phyloP scores from a whole-genome alignment of 73 alveolate species.

The Vitrella brassicaformis region DNA sequence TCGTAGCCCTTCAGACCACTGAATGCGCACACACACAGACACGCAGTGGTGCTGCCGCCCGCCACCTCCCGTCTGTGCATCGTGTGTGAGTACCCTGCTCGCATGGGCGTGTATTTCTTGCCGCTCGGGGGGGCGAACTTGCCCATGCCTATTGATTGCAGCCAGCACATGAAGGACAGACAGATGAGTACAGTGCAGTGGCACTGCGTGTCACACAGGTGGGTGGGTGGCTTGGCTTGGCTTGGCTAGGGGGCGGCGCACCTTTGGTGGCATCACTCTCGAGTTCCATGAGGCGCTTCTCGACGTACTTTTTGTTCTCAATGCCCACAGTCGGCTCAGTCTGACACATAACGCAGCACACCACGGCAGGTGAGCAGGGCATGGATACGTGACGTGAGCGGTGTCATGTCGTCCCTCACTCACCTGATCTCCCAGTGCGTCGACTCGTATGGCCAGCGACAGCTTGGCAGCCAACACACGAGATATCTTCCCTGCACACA shows the following conservation, averaged over 20 bases:
- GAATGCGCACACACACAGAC: too few relatives aligned
- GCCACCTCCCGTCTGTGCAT: too few relatives aligned
- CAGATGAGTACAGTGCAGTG: neutral
- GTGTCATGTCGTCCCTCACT: neutral
- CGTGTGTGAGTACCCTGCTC: too few relatives aligned
- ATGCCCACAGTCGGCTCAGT: neutral
- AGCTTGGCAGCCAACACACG: slow-evolving; percentile 98
- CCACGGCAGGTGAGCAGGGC: neutral
- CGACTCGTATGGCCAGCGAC: slow-evolving; percentile 94
- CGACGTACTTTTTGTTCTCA: slow-evolving; percentile 30
- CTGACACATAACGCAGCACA: neutral
- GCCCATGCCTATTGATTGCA: too few relatives aligned
- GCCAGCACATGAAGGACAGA: neutral
- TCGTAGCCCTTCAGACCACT: too few relatives aligned
- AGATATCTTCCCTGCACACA: slow-evolving; percentile 63
- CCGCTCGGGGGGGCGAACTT: neutral
- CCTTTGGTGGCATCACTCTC: neutral
- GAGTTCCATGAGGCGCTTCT: slow-evolving; percentile 11
- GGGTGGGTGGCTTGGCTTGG: too few relatives aligned
- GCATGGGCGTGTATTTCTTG: neutral
- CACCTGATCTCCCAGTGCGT: slow-evolving; percentile 54
- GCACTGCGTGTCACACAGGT: neutral
- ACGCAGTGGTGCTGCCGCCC: too few relatives aligned
- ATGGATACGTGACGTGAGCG: neutral
- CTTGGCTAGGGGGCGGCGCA: too few relatives aligned